Evolutionary conservation across 2,329 filamentous ascomycete genomes (phyloP).

Genomic region (Fusarium neocosmosporiellum): DNA sequence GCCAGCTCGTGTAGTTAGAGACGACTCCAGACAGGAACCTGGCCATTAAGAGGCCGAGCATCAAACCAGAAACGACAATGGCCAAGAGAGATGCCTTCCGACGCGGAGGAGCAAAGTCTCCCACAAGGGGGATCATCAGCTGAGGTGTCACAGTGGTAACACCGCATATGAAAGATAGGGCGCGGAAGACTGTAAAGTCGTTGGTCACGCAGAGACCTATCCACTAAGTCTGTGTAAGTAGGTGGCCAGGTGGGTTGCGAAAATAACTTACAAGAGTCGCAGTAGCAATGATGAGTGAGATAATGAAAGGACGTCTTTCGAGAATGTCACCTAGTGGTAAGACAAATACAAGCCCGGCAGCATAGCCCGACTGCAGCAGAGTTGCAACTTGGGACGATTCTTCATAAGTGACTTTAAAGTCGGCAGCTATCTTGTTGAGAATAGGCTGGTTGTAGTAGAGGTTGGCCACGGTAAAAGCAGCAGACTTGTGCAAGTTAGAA

Average conservation of each 20-base stretch:
- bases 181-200: conserved; percentile 72
- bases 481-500: conserved; percentile 51
- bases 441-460: conserved; percentile 87
- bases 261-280: conserved; percentile 68
- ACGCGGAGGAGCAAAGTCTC: conserved; percentile 78
- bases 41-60: conserved; percentile 81
- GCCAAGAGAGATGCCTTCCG: conserved; percentile 77
- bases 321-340: conserved; percentile 81
- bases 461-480: conserved; percentile 80
- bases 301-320: conserved; percentile 74
- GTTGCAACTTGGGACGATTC: conserved; percentile 76
- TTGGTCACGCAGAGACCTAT: conserved; percentile 77
- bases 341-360: conserved; percentile 76
- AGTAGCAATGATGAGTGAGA: conserved; percentile 74
- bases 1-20: conserved; percentile 79
- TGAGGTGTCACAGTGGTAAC: conserved; percentile 84
- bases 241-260: not conserved
- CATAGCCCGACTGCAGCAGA: conserved; percentile 83
- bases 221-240: conserved; percentile 56
- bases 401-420: conserved; percentile 78
- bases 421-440: conserved; percentile 77
- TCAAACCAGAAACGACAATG: conserved; percentile 79
- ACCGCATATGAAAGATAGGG: conserved; percentile 78
- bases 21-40: conserved; percentile 81
- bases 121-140: conserved; percentile 83